Conservation (phyloP, 257 asterid species). For the Catharanthus roseus region DNA sequence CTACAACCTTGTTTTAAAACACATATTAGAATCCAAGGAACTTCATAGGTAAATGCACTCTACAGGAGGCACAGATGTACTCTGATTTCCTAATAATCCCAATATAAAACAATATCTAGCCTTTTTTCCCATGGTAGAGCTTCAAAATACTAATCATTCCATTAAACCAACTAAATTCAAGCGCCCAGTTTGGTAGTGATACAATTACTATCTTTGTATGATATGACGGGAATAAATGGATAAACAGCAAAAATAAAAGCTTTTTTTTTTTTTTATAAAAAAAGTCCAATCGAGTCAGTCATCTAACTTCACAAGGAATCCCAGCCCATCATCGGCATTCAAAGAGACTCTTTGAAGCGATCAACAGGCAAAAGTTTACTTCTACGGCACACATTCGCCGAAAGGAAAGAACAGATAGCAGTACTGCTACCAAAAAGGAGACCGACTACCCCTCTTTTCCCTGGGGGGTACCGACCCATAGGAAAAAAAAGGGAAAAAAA, state of each 20-base stretch:
- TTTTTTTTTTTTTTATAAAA: no score
- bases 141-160: background rate
- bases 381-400: slow-evolving; percentile 15
- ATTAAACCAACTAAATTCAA: background rate
- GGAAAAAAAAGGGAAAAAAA: background rate
- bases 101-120: background rate
- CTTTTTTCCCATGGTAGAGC: background rate
- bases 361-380: background rate
- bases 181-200: background rate
- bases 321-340: background rate
- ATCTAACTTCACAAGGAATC: background rate
- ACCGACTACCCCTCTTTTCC: background rate
- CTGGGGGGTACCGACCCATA: background rate
- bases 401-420: background rate
- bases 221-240: background rate
- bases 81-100: background rate
- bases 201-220: background rate
- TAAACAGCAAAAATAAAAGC: background rate
- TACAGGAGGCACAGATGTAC: no score
- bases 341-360: background rate
- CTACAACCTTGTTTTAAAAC: background rate
- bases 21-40: background rate
- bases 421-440: background rate
- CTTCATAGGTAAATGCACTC: background rate
- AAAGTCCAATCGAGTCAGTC: background rate